Percentiles rank a stretch among this genome's conserved stretches.
These are phyloP conservation scores for Neurospora sp. DNA, from an alignment of 495 filamentous ascomycete genomes.

Conservation along the genomic window DNA sequence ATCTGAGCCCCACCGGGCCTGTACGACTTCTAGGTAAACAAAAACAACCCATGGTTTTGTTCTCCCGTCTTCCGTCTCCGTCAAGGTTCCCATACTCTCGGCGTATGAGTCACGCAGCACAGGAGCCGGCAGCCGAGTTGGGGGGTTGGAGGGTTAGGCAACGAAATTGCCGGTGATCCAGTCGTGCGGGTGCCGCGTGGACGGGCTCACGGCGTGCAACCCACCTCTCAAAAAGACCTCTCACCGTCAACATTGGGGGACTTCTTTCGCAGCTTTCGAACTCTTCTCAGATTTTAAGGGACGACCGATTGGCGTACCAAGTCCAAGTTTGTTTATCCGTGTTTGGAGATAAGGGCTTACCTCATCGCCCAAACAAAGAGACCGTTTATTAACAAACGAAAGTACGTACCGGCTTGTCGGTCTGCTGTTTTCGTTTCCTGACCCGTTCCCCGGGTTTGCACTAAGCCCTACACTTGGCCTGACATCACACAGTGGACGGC, in stretches of 20 bases:
- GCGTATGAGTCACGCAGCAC: background rate
- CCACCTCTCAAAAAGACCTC: background rate
- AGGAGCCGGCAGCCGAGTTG: background rate
- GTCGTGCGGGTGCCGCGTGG: background rate
- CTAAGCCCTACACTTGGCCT: background rate
- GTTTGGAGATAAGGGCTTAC: background rate
- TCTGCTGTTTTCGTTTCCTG: background rate
- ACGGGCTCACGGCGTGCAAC: background rate
- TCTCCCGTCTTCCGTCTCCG: background rate
- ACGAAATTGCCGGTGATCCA: background rate
- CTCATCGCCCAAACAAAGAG: background rate
- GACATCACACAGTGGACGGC: background rate
- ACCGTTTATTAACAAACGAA: background rate
- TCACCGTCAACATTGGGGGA: background rate
- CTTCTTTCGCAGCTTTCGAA: background rate
- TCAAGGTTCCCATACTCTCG: background rate
- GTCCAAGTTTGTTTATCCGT: background rate
- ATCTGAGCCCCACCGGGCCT: background rate
- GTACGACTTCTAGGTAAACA: background rate
- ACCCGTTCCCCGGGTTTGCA: background rate
- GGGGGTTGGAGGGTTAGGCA: background rate
- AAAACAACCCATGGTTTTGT: background rate
- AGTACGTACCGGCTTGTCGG: background rate
- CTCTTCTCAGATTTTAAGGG: background rate
- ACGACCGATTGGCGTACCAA: background rate